Conservation (phyloP, 2,329 filamentous ascomycete genomes). For the Pyrenophora teres region DNA sequence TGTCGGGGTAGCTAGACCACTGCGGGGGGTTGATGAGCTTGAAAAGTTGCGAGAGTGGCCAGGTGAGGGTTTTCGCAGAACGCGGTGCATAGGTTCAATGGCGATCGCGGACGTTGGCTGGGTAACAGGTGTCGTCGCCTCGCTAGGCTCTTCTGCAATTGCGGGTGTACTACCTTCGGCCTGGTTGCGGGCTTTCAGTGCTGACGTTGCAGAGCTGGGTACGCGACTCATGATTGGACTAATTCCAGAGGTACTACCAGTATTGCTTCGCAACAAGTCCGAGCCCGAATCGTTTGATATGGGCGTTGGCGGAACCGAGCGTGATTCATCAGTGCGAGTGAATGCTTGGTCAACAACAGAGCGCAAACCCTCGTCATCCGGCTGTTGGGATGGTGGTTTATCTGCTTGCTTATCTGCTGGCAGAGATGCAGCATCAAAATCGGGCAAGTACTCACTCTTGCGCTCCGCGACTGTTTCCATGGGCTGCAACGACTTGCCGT, state of each 20-base stretch:
- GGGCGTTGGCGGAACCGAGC: slow-evolving; percentile 58
- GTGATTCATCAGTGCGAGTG: slow-evolving; percentile 61
- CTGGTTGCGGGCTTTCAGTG: slow-evolving; percentile 46
- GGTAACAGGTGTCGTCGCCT: slow-evolving; percentile 43
- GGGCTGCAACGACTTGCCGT: slow-evolving; percentile 32
- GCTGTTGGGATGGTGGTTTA: slow-evolving; percentile 10
- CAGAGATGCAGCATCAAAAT: slow-evolving; percentile 28
- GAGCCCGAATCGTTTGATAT: slow-evolving; percentile 51
- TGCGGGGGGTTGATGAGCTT: slow-evolving; percentile 49
- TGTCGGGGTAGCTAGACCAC: slow-evolving; percentile 63
- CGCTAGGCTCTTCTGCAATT: slow-evolving; percentile 60
- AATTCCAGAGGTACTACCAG: slow-evolving; percentile 65
- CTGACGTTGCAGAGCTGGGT: slow-evolving; percentile 52
- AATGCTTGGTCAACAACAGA: slow-evolving; percentile 69
- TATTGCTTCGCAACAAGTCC: slow-evolving; percentile 63
- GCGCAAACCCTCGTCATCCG: slow-evolving; percentile 38
- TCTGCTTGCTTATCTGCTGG: slow-evolving; percentile 13
- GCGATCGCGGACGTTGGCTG: slow-evolving; percentile 41
- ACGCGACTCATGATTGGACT: slow-evolving; percentile 68
- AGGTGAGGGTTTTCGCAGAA: slow-evolving; percentile 45
- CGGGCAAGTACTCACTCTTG: slow-evolving; percentile 64
- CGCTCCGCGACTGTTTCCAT: slow-evolving; percentile 62
- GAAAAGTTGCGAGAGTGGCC: slow-evolving; percentile 50
- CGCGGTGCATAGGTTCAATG: slow-evolving; percentile 32
- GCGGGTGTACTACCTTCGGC: slow-evolving; percentile 54